These are phyloP conservation scores for Takashimella koratensis DNA, from an alignment of 1,284 basidiomycete species.

Conservation along the genomic window DNA sequence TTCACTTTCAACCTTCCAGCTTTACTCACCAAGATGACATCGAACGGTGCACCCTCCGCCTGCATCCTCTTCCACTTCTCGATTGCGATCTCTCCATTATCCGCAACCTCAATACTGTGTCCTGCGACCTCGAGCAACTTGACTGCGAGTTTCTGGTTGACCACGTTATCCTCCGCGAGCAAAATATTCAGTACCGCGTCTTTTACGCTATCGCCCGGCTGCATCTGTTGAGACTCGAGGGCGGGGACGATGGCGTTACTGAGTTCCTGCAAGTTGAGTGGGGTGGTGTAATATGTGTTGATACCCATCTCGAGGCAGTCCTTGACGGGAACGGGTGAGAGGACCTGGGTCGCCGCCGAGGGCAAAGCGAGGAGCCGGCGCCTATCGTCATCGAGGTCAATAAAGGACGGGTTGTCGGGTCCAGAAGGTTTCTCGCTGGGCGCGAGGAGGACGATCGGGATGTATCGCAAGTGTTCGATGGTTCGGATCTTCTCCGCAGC, in stretches of 20 bases:
- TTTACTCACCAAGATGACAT: slow-evolving; percentile 73
- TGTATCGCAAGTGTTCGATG: slow-evolving; percentile 91
- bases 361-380: slow-evolving; percentile 44
- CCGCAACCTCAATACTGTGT: slow-evolving; percentile 93
- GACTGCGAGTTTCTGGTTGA: slow-evolving; percentile 89
- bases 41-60: slow-evolving; percentile 60
- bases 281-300: slow-evolving; percentile 63
- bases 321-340: slow-evolving; percentile 49
- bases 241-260: slow-evolving; percentile 90
- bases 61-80: slow-evolving; percentile 46
- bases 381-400: slow-evolving; percentile 41
- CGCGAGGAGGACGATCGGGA: slow-evolving; percentile 92
- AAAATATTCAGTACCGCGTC: slow-evolving; percentile 88
- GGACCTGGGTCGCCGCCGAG: slow-evolving; percentile 34
- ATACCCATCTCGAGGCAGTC: slow-evolving; percentile 50
- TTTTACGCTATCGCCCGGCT: slow-evolving; percentile 71
- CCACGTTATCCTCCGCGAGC: slow-evolving; percentile 96
- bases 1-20: neutral
- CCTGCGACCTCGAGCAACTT: slow-evolving; percentile 97
- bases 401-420: slow-evolving; percentile 42
- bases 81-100: slow-evolving; percentile 73
- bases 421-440: slow-evolving; percentile 50
- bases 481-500: slow-evolving; percentile 84
- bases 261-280: slow-evolving; percentile 82
- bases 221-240: slow-evolving; percentile 85